Base-by-base conservation (phyloP, 1,284 basidiomycete species). In the Puccinia novopanici region DNA sequence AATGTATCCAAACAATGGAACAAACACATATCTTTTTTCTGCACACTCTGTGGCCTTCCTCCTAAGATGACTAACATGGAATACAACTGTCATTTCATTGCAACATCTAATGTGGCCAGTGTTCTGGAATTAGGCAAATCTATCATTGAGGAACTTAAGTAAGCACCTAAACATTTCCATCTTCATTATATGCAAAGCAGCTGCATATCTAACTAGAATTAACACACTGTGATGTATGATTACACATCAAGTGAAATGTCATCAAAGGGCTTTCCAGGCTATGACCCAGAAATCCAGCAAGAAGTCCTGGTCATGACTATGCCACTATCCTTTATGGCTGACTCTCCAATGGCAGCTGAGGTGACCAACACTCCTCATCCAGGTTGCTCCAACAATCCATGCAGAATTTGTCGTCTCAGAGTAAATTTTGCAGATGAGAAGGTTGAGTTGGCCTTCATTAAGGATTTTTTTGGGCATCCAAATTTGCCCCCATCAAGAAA, bases 101-200 rank as follows among this genome's bases (percentile, higher is more conserved):
- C 48, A 2, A 73, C 71, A 17, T 74, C 72, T 12, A 74, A 74
- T 42, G 15, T 15, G 0, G 50, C 52, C 2, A 30, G 27, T 19
- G 72, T 54, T 34, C 15, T 74, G 52, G 54, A 74, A 59, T 15
- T 74, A 19, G 27, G 15, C 15, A 48, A 88, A n/a, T n/a, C n/a
- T n/a, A n/a, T n/a, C n/a, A n/a, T n/a, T n/a, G n/a, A n/a, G n/a
- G n/a, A n/a, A n/a, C n/a, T n/a, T n/a, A n/a, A n/a, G n/a, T n/a
- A n/a, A n/a, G n/a, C n/a, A n/a, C n/a, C n/a, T n/a, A n/a, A n/a
- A n/a, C n/a, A n/a, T n/a, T n/a, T n/a, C n/a, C n/a, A n/a, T n/a
- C n/a, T n/a, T n/a, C n/a, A n/a, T n/a, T n/a, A n/a, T n/a, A n/a
- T n/a, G n/a, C n/a, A n/a, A n/a, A n/a, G n/a, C n/a, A n/a, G n/a